phyloP scores from a whole-genome alignment of 257 asterid species.

The Handroanthus guayacan region DNA sequence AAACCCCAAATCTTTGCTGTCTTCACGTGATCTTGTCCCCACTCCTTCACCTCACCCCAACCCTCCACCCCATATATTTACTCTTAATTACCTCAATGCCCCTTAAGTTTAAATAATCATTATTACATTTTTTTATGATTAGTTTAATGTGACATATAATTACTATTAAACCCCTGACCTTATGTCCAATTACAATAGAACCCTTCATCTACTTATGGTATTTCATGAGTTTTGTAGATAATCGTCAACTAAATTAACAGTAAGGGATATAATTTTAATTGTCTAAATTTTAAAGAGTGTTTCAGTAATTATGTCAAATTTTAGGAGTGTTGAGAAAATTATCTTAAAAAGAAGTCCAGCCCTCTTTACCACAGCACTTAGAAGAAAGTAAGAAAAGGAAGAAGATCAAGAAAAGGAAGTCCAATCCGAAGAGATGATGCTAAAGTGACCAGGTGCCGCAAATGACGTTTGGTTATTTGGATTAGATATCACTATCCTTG shows the following conservation, averaged over 20 bases:
- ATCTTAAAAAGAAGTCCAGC: not conserved
- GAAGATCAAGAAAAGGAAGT: not conserved
- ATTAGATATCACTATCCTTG: conserved; percentile 14
- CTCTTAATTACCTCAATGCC: too few species aligned
- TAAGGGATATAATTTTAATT: too few species aligned
- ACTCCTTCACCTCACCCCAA: not conserved
- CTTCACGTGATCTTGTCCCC: conserved; percentile 57
- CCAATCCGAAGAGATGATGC: conserved; percentile 17
- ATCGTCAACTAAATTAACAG: not conserved
- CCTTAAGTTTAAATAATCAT: not conserved
- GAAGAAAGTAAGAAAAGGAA: not conserved
- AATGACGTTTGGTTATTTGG: conserved; percentile 22
- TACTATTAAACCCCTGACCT: too few species aligned
- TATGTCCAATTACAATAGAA: too few species aligned
- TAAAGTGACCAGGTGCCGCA: conserved; percentile 24
- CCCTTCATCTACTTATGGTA: too few species aligned
- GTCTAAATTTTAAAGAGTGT: too few species aligned
- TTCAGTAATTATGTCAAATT: too few species aligned
- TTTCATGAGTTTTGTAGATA: too few species aligned
- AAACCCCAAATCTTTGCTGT: conserved; percentile 45
- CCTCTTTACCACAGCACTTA: not conserved
- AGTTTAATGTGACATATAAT: not conserved
- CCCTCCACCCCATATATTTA: not conserved
- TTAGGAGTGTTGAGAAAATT: too few species aligned
- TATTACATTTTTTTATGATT: not conserved